phyloP scores from a whole-genome alignment of 768 basidiomycete species.

The Pulveroboletus sp. region DNA sequence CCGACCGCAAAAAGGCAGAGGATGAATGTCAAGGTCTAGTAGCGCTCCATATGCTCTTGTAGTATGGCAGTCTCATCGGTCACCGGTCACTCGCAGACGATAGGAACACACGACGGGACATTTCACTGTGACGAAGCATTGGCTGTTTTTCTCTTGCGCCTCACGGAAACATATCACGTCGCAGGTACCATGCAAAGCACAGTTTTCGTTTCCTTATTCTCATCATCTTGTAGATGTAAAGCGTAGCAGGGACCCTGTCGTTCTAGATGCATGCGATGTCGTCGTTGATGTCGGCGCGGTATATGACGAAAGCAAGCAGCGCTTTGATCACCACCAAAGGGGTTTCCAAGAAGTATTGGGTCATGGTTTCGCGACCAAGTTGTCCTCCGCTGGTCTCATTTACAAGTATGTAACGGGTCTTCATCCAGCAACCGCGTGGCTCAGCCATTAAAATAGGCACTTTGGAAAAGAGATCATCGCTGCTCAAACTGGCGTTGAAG shows the following conservation, averaged over 20 bases:
- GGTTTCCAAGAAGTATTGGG: slow-evolving; percentile 91
- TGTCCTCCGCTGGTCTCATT: slow-evolving; percentile 88
- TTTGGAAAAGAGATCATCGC: slow-evolving; percentile 86
- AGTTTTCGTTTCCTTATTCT: neutral
- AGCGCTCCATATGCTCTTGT: slow-evolving; percentile 1
- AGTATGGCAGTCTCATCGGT: neutral
- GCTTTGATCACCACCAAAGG: slow-evolving; percentile 96
- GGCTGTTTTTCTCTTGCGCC: slow-evolving; percentile 83
- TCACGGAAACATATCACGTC: slow-evolving; percentile 67
- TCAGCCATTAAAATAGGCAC: slow-evolving; percentile 47
- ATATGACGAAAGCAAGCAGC: slow-evolving; percentile 72
- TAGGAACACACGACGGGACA: slow-evolving; percentile 93
- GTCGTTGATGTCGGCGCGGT: slow-evolving; percentile 95
- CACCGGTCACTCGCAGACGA: slow-evolving; percentile 43
- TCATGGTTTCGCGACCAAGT: slow-evolving; percentile 79
- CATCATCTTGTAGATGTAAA: slow-evolving; percentile 46
- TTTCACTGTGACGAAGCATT: slow-evolving; percentile 98
- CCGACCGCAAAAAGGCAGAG: slow-evolving; percentile 39
- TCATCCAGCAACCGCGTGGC: neutral
- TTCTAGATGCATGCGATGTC: slow-evolving; percentile 80
- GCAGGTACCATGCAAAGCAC: slow-evolving; percentile 46
- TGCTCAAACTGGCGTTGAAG: slow-evolving; percentile 44
- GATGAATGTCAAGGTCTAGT: slow-evolving; percentile 38
- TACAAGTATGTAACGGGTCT: slow-evolving; percentile 69
- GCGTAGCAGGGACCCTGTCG: slow-evolving; percentile 65